These are phyloP conservation scores for Pseudogymnoascus verrucosus DNA, from an alignment of 2,329 filamentous ascomycete genomes.

Conservation along the genomic window DNA sequence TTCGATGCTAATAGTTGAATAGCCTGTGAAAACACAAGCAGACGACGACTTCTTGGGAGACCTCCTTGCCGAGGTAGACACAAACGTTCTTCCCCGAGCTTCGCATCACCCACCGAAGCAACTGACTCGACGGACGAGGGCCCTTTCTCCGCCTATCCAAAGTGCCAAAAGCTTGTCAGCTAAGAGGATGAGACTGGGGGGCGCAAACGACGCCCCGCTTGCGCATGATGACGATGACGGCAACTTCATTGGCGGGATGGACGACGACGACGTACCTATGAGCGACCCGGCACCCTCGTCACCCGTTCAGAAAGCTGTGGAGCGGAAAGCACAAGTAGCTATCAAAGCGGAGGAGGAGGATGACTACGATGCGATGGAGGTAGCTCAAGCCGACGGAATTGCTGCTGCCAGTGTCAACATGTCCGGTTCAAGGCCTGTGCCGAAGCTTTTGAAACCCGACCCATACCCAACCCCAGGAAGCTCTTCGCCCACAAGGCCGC, in stretches of 20 bases:
- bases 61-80: conserved; percentile 81
- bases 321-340: conserved; percentile 55
- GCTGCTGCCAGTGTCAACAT: conserved; percentile 73
- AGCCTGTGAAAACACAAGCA: conserved; percentile 73
- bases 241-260: conserved; percentile 43
- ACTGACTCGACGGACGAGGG: conserved; percentile 70
- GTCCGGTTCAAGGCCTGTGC: conserved; percentile 67
- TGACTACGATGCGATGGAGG: conserved; percentile 78
- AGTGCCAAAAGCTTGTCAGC: conserved; percentile 40
- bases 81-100: conserved; percentile 52
- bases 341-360: conserved; percentile 59
- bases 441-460: conserved; percentile 62
- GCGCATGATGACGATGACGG: conserved; percentile 45
- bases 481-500: conserved; percentile 64
- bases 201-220: conserved; percentile 40
- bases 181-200: conserved; percentile 51
- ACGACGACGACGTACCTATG: conserved; percentile 69
- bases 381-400: conserved; percentile 66
- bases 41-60: conserved; percentile 82
- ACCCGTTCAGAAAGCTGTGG: conserved; percentile 69
- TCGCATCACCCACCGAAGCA: conserved; percentile 56
- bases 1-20: conserved; percentile 20
- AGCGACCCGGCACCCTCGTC: conserved; percentile 83
- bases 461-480: conserved; percentile 62
- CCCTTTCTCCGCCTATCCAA: conserved; percentile 64